Evolutionary conservation across 2,329 filamentous ascomycete species (phyloP), one percentile per base, ranked within the genome.

Genomic region (Stachybotrys elegans): DNA sequence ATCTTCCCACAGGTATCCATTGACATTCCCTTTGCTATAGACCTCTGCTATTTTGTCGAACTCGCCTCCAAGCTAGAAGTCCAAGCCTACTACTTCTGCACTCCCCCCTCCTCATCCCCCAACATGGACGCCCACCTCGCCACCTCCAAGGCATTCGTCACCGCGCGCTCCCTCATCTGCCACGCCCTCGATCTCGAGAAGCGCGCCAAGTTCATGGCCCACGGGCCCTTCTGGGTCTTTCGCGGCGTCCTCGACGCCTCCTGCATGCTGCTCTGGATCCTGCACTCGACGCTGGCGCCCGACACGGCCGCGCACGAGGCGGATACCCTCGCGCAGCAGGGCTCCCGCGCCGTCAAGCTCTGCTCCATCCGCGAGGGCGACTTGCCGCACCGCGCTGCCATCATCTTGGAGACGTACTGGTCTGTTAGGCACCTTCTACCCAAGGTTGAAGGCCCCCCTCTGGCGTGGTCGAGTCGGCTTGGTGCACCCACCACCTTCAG

Each of bases 31-130:
- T n/a, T n/a, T n/a, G n/a, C n/a, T n/a, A n/a, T n/a, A n/a, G n/a
- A n/a, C 19, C 5, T 39, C n/a, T 13, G 40, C 8, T 63, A 68
- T 14, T 74, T 78, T 52, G 71, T 72, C 40, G 58, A 74, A 8
- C 57, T 78, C 4, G 64, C 73, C 0, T 69, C 73, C 1, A 66
- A 71, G 19, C 65, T 77, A n/a, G 75, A 79, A 44, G 67, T 79
- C 8, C 75, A 79, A 48, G 59, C 64, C 2, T 77, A 72, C 57
- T 78, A 78, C 60, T 72, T 78, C 51, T 64, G 70, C 48, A 71
- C 70, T 4, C 62, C 66, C 0, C 63, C 68, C 60, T 47, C n/a
- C n/a, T n/a, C 63, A 57, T 49, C 56, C 57, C 2, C 66, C 65
- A 32, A 61, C 58, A 52, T 57, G 17, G 49, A 55, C 12, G 63